A percentile compares a stretch with the other conserved stretches of the same genome.
These are phyloP conservation scores for Spatholobus suberectus DNA, from an alignment of 306 rosid species.

Conservation along the genomic window DNA sequence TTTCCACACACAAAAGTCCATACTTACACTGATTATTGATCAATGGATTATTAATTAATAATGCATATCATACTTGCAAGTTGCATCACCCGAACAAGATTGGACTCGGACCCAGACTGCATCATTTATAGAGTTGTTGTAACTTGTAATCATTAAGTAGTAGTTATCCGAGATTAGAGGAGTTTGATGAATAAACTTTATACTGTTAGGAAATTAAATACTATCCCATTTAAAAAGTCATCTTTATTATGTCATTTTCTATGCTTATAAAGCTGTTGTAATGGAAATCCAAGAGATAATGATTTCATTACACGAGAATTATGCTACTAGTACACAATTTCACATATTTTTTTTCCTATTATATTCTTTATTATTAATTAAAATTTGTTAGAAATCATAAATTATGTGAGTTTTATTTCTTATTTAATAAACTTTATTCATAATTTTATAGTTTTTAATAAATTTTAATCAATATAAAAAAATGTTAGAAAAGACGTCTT, in stretches of 20 bases:
- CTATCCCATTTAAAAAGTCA: background rate
- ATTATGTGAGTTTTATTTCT: no score
- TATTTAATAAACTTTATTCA: no score
- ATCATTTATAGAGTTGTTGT: background rate
- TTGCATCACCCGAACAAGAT: background rate
- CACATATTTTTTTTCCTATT: no score
- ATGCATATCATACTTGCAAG: background rate
- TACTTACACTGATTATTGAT: background rate
- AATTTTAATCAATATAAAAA: no score
- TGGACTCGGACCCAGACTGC: background rate
- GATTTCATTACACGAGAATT: background rate
- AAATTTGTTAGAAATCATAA: no score
- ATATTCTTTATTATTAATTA: no score
- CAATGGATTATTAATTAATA: background rate
- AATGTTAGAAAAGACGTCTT: no score
- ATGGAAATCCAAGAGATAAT: background rate
- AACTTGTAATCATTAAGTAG: background rate
- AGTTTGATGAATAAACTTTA: background rate
- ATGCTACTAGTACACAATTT: no score
- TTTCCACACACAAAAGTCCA: background rate
- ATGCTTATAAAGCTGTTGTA: background rate
- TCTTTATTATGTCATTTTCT: background rate
- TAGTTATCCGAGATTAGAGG: slow-evolving; percentile 4
- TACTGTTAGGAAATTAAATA: background rate
- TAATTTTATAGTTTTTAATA: no score